Conservation (phyloP, 108 stramenopile genomes). For the Skeletonema grethae region DNA sequence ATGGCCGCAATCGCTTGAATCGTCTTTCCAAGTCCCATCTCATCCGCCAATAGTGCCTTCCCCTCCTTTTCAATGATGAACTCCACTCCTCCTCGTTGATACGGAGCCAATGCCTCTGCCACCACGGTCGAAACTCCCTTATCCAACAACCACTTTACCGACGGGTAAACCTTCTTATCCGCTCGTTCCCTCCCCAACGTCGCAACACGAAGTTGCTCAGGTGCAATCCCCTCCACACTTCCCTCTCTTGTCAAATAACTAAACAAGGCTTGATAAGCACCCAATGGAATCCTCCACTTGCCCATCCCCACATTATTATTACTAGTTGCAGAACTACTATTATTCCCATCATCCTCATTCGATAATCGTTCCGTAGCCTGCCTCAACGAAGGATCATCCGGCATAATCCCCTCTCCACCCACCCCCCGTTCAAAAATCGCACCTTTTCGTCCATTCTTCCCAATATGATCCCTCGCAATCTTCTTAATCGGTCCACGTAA, state of each 20-base stretch:
- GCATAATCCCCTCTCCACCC: conserved; percentile 12
- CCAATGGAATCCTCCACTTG: conserved; percentile 83
- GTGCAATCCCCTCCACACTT: conserved; percentile 62
- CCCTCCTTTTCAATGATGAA: conserved; percentile 82
- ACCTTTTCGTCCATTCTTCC: conserved; percentile 55
- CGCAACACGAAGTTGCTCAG: conserved; percentile 67
- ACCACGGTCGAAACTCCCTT: conserved; percentile 64
- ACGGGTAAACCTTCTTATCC: conserved; percentile 62
- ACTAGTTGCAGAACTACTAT: not conserved
- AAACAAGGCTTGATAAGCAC: conserved; percentile 72
- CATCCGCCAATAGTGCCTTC: conserved; percentile 88
- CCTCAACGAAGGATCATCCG: conserved; percentile 32
- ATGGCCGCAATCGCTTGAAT: conserved; percentile 91
- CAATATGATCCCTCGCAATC: conserved; percentile 60
- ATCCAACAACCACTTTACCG: conserved; percentile 47
- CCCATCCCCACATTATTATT: conserved; percentile 34
- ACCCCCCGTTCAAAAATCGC: conserved; percentile 40
- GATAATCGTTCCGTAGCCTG: not conserved
- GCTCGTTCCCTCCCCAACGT: conserved; percentile 71
- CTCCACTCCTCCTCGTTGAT: conserved; percentile 85
- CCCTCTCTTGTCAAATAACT: conserved; percentile 51
- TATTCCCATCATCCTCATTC: not conserved
- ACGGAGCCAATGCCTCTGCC: conserved; percentile 75
- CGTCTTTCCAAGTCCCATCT: conserved; percentile 88
- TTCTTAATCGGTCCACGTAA: conserved; percentile 64